A percentile compares a stretch with the other conserved stretches of the same genome.
phyloP scores from a whole-genome alignment of 345 rosid genomes.

The Brassica incana region DNA sequence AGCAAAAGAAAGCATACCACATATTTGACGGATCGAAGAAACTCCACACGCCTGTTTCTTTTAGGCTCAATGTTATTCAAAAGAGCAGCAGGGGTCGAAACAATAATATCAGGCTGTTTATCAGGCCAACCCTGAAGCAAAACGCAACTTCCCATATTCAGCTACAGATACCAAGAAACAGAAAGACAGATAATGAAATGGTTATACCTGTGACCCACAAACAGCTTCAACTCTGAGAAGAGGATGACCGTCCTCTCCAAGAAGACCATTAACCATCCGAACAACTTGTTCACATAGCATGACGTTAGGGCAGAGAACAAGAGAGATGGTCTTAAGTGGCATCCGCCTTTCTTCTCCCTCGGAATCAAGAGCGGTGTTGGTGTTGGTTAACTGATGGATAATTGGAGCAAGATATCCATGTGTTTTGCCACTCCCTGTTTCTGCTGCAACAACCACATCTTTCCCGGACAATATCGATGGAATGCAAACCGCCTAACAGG shows the following conservation, averaged over 20 bases:
- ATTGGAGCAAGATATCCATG: constrained; percentile 79
- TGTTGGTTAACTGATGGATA: constrained; percentile 52
- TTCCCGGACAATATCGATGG: constrained; percentile 76
- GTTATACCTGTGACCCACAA: constrained; percentile 74
- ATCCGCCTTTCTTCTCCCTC: constrained; percentile 27
- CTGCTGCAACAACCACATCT: constrained; percentile 91
- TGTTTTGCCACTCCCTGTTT: constrained; percentile 97
- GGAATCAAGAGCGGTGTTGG: constrained; percentile 9
- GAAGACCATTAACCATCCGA: constrained; percentile 74
- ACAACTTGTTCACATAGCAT: constrained; percentile 90
- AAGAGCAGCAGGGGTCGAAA: constrained; percentile 89
- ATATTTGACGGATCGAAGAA: constrained; percentile 66
- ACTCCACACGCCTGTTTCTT: constrained; percentile 48
- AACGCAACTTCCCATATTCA: constrained; percentile 6
- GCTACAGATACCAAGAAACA: constrained; percentile 1
- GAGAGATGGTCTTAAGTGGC: constrained; percentile 41
- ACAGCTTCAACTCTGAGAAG: constrained; percentile 65
- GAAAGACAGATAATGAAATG: not conserved
- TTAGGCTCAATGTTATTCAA: constrained; percentile 74
- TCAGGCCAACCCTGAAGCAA: constrained; percentile 91
- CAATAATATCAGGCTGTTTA: constrained; percentile 64
- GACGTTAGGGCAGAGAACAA: constrained; percentile 90
- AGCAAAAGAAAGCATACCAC: constrained; percentile 55
- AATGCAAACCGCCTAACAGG: constrained; percentile 61
- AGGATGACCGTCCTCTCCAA: constrained; percentile 64